phyloP scores from a whole-genome alignment of 1,284 basidiomycete species.

The Apiotrichum porosum region DNA sequence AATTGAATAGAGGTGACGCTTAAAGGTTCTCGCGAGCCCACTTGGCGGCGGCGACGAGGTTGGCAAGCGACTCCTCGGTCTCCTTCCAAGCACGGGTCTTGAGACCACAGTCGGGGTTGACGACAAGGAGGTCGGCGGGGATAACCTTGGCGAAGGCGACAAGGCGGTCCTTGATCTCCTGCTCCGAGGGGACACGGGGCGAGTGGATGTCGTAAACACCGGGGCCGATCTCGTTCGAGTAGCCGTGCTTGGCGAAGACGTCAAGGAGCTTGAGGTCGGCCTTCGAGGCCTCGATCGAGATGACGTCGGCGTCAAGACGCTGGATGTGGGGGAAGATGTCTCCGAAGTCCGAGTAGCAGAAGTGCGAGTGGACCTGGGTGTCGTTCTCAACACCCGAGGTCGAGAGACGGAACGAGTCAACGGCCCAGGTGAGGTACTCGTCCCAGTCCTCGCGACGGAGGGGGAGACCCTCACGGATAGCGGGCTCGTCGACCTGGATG shows the following conservation, averaged over 20 bases:
- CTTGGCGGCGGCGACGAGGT: slow-evolving; percentile 81
- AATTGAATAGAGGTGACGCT: too few species aligned
- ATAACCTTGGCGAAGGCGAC: slow-evolving; percentile 76
- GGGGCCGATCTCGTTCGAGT: slow-evolving; percentile 97
- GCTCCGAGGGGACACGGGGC: slow-evolving; percentile 87
- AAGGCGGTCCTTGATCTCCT: slow-evolving; percentile 94
- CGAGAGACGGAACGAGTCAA: slow-evolving; percentile 93
- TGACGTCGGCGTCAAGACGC: slow-evolving; percentile 96
- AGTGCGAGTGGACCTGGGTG: slow-evolving; percentile 96
- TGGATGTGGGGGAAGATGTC: slow-evolving; percentile 98
- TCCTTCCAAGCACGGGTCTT: slow-evolving; percentile 97
- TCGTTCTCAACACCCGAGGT: slow-evolving; percentile 88
- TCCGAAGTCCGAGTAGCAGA: slow-evolving; percentile 70
- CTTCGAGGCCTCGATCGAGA: slow-evolving; percentile 98
- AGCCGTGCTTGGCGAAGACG: slow-evolving; percentile 92
- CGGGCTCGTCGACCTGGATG: slow-evolving; percentile 98
- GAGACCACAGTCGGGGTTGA: slow-evolving; percentile 79
- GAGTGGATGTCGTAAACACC: slow-evolving; percentile 99
- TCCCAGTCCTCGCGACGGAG: slow-evolving; percentile 93
- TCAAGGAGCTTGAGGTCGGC: slow-evolving; percentile 94
- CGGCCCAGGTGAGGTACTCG: slow-evolving; percentile 90
- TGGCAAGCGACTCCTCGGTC: slow-evolving; percentile 78
- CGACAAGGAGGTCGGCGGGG: slow-evolving; percentile 68
- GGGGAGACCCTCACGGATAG: slow-evolving; percentile 97
- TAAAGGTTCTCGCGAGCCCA: slow-evolving; percentile 81